Conservation (phyloP, 805 yeast genomes). For the Priceomyces fermenticarens region DNA sequence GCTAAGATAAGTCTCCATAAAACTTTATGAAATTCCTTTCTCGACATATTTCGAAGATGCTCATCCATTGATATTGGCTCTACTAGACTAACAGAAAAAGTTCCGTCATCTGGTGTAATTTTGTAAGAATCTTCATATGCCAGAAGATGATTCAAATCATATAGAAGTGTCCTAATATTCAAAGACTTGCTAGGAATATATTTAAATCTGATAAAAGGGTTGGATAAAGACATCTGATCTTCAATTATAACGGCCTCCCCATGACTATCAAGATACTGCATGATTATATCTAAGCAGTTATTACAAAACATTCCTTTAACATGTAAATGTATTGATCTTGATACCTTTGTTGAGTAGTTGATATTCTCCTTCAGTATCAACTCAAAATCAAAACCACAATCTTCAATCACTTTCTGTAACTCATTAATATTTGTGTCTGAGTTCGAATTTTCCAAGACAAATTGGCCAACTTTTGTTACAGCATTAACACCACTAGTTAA, state of each 20-base stretch:
- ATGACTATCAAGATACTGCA: constrained; percentile 44
- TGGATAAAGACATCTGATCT: constrained; percentile 50
- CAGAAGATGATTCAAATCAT: constrained; percentile 44
- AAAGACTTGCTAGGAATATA: constrained; percentile 54
- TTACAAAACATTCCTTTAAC: constrained; percentile 69
- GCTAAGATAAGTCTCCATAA: constrained; percentile 47
- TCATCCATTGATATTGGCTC: constrained; percentile 62
- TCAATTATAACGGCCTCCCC: constrained; percentile 59
- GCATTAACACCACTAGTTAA: constrained; percentile 52
- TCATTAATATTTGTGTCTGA: constrained; percentile 25
- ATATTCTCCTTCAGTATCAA: constrained; percentile 42
- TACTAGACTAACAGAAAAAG: constrained; percentile 51
- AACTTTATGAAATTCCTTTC: constrained; percentile 45
- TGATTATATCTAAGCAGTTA: constrained; percentile 61
- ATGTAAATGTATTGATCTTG: constrained; percentile 56
- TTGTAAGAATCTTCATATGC: constrained; percentile 24
- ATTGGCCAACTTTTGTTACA: constrained; percentile 61
- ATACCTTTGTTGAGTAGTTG: constrained; percentile 44
- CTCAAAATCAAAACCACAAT: constrained; percentile 63
- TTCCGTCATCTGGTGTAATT: constrained; percentile 18
- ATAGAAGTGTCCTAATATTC: constrained; percentile 54
- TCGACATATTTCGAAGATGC: constrained; percentile 50
- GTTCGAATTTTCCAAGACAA: constrained; percentile 46
- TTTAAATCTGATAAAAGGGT: constrained; percentile 61
- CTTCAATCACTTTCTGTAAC: constrained; percentile 54